phyloP scores from a whole-genome alignment of 345 rosid genomes.

The Salix udensis region DNA sequence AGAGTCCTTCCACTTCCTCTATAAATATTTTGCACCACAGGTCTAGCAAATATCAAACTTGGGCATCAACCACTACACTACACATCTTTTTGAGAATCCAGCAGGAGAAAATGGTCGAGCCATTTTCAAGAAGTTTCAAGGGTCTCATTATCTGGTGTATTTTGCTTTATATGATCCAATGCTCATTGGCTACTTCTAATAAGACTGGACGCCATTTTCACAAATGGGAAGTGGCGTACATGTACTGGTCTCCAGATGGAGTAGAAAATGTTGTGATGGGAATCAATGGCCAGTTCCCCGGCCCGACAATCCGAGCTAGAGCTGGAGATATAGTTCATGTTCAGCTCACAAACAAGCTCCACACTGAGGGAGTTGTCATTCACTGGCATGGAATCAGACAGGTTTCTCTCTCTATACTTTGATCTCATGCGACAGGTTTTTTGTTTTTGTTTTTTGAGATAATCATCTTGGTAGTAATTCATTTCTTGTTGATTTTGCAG shows the following conservation, averaged over 20 bases:
- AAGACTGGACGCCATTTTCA: not conserved
- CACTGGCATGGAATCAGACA: conserved; percentile 98
- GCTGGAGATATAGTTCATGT: conserved; percentile 63
- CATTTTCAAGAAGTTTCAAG: not conserved
- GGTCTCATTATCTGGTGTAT: not conserved
- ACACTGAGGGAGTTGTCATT: conserved; percentile 75
- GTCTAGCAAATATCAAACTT: too few species aligned
- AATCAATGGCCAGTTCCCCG: conserved; percentile 82
- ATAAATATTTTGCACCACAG: too few species aligned
- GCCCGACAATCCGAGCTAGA: conserved; percentile 63
- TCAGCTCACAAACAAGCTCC: conserved; percentile 57
- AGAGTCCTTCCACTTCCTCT: too few species aligned
- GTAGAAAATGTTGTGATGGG: conserved; percentile 56
- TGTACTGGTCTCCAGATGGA: conserved; percentile 68
- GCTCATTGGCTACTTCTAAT: not conserved
- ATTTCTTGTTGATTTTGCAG: conserved; percentile 23
- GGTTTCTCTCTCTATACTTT: conserved; percentile 15
- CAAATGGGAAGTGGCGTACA: conserved; percentile 65
- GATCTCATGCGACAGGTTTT: not conserved
- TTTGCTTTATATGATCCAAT: not conserved
- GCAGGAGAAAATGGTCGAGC: not conserved
- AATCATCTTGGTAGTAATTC: too few species aligned
- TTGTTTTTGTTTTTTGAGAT: too few species aligned
- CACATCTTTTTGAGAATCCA: not conserved
- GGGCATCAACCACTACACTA: not conserved